These are phyloP conservation scores for Moringa oleifera DNA, from an alignment of 345 rosid species.

Conservation along the genomic window DNA sequence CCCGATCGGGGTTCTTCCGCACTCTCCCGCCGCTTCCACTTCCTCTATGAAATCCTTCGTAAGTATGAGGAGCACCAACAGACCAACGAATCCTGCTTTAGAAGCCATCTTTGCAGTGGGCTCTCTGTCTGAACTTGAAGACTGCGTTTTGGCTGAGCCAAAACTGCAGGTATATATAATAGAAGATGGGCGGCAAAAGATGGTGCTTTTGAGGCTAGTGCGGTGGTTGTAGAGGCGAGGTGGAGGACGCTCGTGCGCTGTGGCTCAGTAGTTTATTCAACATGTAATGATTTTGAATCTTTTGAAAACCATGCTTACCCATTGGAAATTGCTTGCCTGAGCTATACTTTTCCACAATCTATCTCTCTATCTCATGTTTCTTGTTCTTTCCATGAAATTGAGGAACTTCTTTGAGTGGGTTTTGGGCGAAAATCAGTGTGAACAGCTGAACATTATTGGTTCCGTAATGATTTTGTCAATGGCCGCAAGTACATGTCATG, in stretches of 20 bases:
- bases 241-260: constrained; percentile 12
- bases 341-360: too few relatives aligned
- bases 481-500: too few relatives aligned
- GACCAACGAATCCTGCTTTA: constrained; percentile 4
- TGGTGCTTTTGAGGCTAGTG: constrained; percentile 21
- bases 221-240: constrained; percentile 33
- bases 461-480: too few relatives aligned
- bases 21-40: constrained; percentile 50
- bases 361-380: too few relatives aligned
- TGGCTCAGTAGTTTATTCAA: constrained; percentile 5
- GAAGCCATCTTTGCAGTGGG: constrained; percentile 19
- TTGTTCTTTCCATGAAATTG: too few relatives aligned
- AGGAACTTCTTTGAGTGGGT: too few relatives aligned
- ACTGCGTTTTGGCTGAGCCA: neutral
- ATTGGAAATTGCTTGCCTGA: too few relatives aligned
- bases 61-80: constrained; percentile 27
- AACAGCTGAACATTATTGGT: too few relatives aligned
- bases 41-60: constrained; percentile 11
- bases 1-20: constrained; percentile 62
- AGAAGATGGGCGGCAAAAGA: neutral
- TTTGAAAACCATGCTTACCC: too few relatives aligned
- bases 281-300: constrained; percentile 26
- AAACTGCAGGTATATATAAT: neutral
- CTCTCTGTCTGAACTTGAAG: neutral
- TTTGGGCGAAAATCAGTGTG: too few relatives aligned